A percentile compares a stretch with the other conserved stretches of the same genome.
Evolutionary conservation across 257 asterid species (phyloP).

Genomic region (Leptodermis oblonga): DNA sequence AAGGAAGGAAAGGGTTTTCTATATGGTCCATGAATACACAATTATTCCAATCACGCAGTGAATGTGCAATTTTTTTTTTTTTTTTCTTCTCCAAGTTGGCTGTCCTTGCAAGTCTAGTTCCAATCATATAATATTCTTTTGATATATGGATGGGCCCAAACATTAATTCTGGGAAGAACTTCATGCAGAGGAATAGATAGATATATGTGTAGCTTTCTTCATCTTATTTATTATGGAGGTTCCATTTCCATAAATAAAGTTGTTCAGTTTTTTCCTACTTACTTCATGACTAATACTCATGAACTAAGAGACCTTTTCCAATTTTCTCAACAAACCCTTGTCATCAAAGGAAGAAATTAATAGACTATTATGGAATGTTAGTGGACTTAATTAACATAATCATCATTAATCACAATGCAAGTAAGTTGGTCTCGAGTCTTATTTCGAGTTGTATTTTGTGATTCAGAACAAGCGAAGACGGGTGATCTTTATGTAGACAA

Average conservation of each 20-base stretch:
- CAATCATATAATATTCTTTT: slow-evolving; percentile 38
- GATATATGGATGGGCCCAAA: slow-evolving; percentile 32
- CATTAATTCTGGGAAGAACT: slow-evolving; percentile 33
- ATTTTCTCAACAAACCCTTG: slow-evolving; percentile 1
- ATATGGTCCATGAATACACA: slow-evolving; percentile 6
- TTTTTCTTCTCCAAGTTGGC: too few species aligned
- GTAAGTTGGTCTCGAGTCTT: too few species aligned
- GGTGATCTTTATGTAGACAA: too few species aligned
- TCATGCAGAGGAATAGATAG: background rate
- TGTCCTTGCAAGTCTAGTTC: slow-evolving; percentile 32
- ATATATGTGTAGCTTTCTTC: too few species aligned
- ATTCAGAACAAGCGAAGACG: too few species aligned
- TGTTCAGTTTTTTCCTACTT: background rate
- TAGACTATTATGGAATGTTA: background rate
- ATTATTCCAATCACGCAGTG: slow-evolving; percentile 45
- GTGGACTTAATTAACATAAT: background rate
- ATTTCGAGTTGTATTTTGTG: too few species aligned
- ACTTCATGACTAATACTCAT: background rate
- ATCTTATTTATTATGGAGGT: too few species aligned
- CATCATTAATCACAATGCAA: background rate
- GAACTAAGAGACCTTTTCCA: too few species aligned
- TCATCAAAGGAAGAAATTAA: background rate
- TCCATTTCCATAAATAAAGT: background rate
- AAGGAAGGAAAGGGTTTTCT: background rate
- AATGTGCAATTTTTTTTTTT: slow-evolving; percentile 26